Evolutionary conservation across 257 asterid genomes (phyloP).

Genomic region (Solanum lycopersicoides): DNA sequence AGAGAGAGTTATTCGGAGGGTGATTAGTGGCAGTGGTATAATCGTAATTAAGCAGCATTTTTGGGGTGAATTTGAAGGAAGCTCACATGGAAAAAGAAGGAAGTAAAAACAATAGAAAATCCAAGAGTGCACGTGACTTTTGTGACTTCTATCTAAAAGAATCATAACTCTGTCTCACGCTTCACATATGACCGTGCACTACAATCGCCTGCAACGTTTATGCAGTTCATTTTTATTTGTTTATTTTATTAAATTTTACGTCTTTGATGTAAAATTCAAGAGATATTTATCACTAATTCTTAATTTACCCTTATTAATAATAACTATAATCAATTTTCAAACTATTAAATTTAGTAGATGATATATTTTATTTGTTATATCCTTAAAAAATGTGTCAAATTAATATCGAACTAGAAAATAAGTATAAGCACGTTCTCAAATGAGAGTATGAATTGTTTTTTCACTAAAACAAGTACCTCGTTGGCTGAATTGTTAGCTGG

Average conservation of each 20-base stretch:
- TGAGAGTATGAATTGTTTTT: neutral
- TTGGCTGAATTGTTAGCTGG: neutral
- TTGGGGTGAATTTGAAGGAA: neutral
- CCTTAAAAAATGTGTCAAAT: neutral
- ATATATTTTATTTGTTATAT: neutral
- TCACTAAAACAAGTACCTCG: neutral
- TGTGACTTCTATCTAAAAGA: neutral
- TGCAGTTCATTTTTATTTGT: neutral
- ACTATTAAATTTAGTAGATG: neutral
- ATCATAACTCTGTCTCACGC: neutral
- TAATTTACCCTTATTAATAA: neutral
- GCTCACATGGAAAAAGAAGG: neutral
- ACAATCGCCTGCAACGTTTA: neutral
- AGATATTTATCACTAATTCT: neutral
- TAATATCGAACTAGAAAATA: neutral
- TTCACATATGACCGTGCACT: neutral
- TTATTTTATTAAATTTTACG: neutral
- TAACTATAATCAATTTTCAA: neutral
- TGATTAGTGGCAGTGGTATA: neutral
- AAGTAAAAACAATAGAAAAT: neutral
- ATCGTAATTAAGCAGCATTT: neutral
- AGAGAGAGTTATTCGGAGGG: neutral
- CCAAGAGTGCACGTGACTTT: conserved; percentile 14
- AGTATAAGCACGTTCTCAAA: neutral
- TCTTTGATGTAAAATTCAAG: neutral